These are phyloP conservation scores for Boletus smithii DNA, from an alignment of 1,284 basidiomycete species.

Conservation along the genomic window DNA sequence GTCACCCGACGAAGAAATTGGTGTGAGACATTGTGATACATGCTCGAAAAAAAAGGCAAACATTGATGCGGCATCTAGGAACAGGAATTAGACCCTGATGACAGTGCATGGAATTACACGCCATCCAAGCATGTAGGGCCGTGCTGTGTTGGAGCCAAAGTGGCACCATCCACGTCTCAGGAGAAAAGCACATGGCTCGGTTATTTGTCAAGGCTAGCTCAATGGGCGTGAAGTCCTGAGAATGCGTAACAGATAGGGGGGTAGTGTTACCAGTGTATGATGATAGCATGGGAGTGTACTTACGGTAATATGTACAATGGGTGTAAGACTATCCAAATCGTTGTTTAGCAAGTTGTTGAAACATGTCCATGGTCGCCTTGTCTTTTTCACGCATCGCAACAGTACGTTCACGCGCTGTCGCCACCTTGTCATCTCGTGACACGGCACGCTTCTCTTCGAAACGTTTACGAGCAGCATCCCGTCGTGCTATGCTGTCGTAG, in stretches of 20 bases:
- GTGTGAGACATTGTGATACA: too few species aligned
- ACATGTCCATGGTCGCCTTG: conserved; percentile 81
- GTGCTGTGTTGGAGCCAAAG: neutral
- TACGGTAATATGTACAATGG: conserved; percentile 2
- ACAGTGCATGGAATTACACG: conserved; percentile 3
- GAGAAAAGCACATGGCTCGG: neutral
- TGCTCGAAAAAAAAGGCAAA: too few species aligned
- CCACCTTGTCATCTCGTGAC: conserved; percentile 45
- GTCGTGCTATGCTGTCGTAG: conserved; percentile 53
- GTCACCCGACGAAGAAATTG: neutral
- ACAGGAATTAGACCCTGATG: conserved; percentile 6
- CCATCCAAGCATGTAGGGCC: neutral
- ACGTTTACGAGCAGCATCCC: conserved; percentile 60
- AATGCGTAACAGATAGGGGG: neutral
- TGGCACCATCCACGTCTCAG: neutral
- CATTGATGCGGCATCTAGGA: conserved; percentile 3
- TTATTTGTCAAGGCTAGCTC: neutral
- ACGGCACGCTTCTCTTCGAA: conserved; percentile 48
- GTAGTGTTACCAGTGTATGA: neutral
- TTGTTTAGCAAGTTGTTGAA: conserved; percentile 73
- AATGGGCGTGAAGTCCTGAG: neutral
- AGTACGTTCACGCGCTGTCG: conserved; percentile 50
- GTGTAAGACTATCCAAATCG: conserved; percentile 53
- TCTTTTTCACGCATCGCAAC: conserved; percentile 65
- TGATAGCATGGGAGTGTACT: conserved; percentile 4